Evolutionary conservation across 176 grass and related monocot genomes (phyloP), one percentile per base, ranked within the genome.

Genomic region (Elymus sibiricus): DNA sequence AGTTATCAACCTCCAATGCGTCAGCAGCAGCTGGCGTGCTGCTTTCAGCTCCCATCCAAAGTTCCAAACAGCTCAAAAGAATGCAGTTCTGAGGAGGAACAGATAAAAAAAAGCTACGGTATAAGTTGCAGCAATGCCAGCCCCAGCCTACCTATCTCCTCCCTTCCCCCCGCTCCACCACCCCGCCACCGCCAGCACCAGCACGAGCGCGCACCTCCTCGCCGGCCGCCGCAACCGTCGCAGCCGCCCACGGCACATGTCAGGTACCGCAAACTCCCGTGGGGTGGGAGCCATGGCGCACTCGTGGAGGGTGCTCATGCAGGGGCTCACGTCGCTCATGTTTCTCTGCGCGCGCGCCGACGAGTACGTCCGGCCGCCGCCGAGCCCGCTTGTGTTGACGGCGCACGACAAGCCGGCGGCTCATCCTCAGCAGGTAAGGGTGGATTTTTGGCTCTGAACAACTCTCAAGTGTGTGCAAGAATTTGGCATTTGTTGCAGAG

Each of bases 341-440:
- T 83, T 89, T 22, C 25, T 95, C 31, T 89, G 61, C 9, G 39
- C 22, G 5, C 66, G 11, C 26, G 77, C 69, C 17, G 90, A 75
- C 0, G 95, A 89, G 63, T 93, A 88, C 17, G 82, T 80, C 22
- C 93, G 95, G 29, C 91, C 85, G 59, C 85, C 91, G 27, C 85
- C 91, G 1, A 87, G 89, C 62, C 84, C 68, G 29, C 43, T 95
- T 3, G 39, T 95, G 32, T 31, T 59, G 4, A 66, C 64, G 15
- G 5, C 27, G 59, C 87, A 91, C 75, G 72, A 56, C 40, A 73
- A 92, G 86, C 77, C 91, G 16, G 13, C 83, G 13, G 82, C 82
- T 1, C 90, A 90, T 84, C 89, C 95, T 21, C 95, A 95, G 73
- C 95, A 98, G 89, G 94, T 93, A 66, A 16, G 49, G 49, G 1